phyloP scores from a whole-genome alignment of 2,329 filamentous ascomycete genomes.

The Akanthomyces lecanii region DNA sequence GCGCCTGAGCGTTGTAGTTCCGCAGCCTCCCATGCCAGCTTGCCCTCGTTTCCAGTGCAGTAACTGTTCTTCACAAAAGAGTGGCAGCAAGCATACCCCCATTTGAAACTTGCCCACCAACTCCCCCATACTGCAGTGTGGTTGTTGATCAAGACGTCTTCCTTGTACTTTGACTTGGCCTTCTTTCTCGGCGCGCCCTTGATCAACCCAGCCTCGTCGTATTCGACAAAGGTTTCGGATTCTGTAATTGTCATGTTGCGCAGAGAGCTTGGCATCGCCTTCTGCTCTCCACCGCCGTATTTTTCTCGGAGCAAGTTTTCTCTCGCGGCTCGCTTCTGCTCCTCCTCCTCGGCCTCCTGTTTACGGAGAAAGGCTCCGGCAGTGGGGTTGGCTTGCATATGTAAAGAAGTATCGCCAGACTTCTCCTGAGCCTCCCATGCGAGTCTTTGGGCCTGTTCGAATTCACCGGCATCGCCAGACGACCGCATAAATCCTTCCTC shows the following conservation, averaged over 20 bases:
- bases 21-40: conserved; percentile 71
- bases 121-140: conserved; percentile 92
- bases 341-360: conserved; percentile 70
- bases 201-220: conserved; percentile 83
- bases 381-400: conserved; percentile 94
- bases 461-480: conserved; percentile 88
- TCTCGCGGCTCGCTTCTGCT: conserved; percentile 62
- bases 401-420: conserved; percentile 71
- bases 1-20: conserved; percentile 55
- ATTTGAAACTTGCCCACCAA: conserved; percentile 94
- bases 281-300: conserved; percentile 67
- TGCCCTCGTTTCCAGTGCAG: conserved; percentile 89
- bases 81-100: conserved; percentile 95
- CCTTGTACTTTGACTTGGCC: conserved; percentile 85
- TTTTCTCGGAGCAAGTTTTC: conserved; percentile 71
- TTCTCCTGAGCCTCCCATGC: conserved; percentile 95
- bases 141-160: conserved; percentile 85
- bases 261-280: conserved; percentile 54
- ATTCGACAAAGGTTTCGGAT: conserved; percentile 86
- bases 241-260: conserved; percentile 68
- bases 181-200: conserved; percentile 77
- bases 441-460: conserved; percentile 82
- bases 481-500: conserved; percentile 89
- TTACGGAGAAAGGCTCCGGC: conserved; percentile 81
- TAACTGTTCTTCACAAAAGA: conserved; percentile 95